phyloP scores from a whole-genome alignment of 2,329 filamentous ascomycete species.

The Gnomoniopsis sp. region DNA sequence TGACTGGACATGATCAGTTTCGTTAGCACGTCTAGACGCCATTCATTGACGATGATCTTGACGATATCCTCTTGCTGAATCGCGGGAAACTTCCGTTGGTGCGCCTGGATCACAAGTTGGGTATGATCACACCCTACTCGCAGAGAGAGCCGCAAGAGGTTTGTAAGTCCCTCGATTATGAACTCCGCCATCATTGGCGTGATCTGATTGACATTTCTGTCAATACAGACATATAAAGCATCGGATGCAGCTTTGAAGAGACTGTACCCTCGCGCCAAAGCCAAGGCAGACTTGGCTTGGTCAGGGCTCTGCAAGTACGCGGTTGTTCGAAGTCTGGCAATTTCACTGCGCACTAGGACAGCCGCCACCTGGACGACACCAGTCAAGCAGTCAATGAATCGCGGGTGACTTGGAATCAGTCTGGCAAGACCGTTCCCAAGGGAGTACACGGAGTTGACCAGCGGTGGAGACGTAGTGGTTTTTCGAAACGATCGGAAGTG shows the following conservation, averaged over 20 bases:
- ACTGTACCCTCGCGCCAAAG: conserved; percentile 30
- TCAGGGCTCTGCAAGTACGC: conserved; percentile 21
- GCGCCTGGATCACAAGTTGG: conserved; percentile 28
- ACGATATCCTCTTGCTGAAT: conserved; percentile 36
- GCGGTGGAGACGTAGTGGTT: conserved; percentile 12
- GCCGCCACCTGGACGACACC: conserved; percentile 31
- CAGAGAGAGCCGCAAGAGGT: conserved; percentile 41
- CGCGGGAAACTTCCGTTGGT: conserved; percentile 32
- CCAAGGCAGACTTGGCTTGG: conserved; percentile 31
- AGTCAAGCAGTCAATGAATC: conserved; percentile 41
- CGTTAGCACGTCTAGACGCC: conserved; percentile 66
- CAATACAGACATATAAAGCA: conserved; percentile 44
- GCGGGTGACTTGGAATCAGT: conserved; percentile 43
- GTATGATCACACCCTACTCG: conserved; percentile 34
- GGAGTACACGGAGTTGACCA: conserved; percentile 38
- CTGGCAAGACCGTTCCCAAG: conserved; percentile 39
- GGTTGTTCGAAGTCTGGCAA: conserved; percentile 17
- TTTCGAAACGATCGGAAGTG: conserved; percentile 36
- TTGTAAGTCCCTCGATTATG: conserved; percentile 39
- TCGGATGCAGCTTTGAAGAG: conserved; percentile 41
- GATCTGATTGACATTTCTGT: conserved; percentile 53
- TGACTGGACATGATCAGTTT: conserved; percentile 78
- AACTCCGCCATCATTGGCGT: conserved; percentile 39
- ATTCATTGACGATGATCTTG: conserved; percentile 57
- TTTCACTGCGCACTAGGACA: conserved; percentile 16